Conservation (phyloP, 192 early-diverging fungal genomes). For the Podila verticillata region DNA sequence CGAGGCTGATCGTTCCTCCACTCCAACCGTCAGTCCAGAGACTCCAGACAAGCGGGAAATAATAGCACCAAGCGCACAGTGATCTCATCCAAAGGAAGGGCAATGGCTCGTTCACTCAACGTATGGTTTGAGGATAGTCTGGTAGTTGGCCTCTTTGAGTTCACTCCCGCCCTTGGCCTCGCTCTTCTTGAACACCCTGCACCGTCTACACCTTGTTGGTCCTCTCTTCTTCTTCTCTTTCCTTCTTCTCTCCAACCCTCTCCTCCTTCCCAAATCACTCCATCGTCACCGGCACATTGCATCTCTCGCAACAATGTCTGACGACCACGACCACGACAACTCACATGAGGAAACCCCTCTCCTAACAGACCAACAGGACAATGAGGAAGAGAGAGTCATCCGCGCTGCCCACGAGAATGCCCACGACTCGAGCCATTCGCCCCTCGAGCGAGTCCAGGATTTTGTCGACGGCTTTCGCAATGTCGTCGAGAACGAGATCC, state of each 20-base stretch:
- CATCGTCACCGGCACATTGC: not conserved
- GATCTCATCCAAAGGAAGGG: too few species aligned
- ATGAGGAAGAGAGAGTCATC: not conserved
- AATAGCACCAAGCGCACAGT: too few species aligned
- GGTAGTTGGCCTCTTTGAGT: too few species aligned
- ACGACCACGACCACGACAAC: conserved; percentile 25
- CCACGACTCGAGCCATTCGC: not conserved
- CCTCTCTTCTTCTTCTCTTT: not conserved
- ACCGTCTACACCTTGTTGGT: too few species aligned
- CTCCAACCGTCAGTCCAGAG: too few species aligned
- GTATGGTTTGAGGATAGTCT: too few species aligned
- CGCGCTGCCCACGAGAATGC: not conserved
- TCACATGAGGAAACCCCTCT: conserved; percentile 26
- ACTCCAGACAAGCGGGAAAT: too few species aligned
- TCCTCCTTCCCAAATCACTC: not conserved
- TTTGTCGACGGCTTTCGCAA: conserved; percentile 25
- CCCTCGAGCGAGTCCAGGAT: conserved; percentile 5
- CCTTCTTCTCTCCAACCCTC: not conserved
- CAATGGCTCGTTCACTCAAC: too few species aligned
- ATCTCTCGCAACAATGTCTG: conserved; percentile 14
- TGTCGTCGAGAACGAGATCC: conserved; percentile 40
- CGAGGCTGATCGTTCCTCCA: too few species aligned
- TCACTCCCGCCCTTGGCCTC: too few species aligned
- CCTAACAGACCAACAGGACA: conserved; percentile 16
- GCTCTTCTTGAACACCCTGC: too few species aligned